Evolutionary conservation across 495 filamentous ascomycete genomes (phyloP).

Genomic region (Sporormia fimetaria): DNA sequence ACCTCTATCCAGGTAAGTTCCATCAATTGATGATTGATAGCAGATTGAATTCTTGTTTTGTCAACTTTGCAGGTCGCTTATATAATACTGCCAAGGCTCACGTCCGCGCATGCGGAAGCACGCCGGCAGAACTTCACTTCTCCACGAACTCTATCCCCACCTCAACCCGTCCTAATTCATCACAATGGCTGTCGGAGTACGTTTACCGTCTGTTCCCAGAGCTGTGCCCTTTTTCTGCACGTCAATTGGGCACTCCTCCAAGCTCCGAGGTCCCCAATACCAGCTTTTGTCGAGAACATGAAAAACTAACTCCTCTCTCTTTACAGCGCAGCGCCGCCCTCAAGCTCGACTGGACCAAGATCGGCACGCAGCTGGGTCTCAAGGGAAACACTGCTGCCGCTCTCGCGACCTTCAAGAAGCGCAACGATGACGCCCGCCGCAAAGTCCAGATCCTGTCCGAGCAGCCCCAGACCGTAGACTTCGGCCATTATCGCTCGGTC

Average conservation of each 20-base stretch:
- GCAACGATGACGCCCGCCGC: constrained; percentile 97
- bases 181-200: constrained; percentile 83
- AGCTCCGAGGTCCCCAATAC: constrained; percentile 1
- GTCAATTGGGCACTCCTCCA: constrained; percentile 10
- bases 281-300: neutral
- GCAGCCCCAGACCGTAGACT: constrained; percentile 76
- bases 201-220: constrained; percentile 36
- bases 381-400: constrained; percentile 84
- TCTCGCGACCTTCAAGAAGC: constrained; percentile 95
- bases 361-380: constrained; percentile 84
- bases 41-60: too few species aligned
- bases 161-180: constrained; percentile 34
- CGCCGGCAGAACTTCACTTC: constrained; percentile 15
- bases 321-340: constrained; percentile 89
- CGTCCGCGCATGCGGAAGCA: constrained; percentile 1
- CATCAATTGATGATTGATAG: too few species aligned
- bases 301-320: constrained; percentile 23
- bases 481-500: constrained; percentile 75
- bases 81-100: constrained; percentile 13
- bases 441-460: constrained; percentile 70
- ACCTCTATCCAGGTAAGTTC: too few species aligned
- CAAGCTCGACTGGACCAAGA: constrained; percentile 97
- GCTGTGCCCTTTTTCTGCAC: constrained; percentile 1
- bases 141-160: constrained; percentile 18
- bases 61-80: constrained; percentile 1